Conservation (phyloP, 139 green algal genomes). For the Tetratostichococcus sp. region DNA sequence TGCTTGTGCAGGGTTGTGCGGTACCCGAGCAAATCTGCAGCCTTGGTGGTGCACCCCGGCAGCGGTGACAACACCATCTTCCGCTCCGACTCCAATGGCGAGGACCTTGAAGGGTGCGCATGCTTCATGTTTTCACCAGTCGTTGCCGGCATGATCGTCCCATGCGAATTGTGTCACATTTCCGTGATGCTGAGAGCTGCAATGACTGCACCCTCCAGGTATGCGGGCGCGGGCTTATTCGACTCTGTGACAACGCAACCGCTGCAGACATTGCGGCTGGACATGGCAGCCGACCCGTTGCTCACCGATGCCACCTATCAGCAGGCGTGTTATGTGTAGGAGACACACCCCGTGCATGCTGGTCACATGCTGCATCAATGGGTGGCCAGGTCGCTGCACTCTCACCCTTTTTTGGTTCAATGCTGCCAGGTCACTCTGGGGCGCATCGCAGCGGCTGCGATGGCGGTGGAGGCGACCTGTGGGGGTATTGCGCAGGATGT, state of each 20-base stretch:
- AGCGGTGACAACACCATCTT: constrained; percentile 28
- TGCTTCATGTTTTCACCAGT: background rate
- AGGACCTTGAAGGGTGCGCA: constrained; percentile 45
- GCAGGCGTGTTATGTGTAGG: background rate
- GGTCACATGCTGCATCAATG: too few species aligned
- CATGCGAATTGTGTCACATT: too few species aligned
- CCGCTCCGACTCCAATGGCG: constrained; percentile 52
- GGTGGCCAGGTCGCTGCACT: too few species aligned
- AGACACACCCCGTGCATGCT: too few species aligned
- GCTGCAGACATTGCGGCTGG: background rate
- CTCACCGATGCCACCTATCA: constrained; percentile 13
- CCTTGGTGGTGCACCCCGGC: constrained; percentile 23
- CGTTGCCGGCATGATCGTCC: too few species aligned
- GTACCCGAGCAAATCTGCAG: constrained; percentile 50
- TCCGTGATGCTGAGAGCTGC: too few species aligned
- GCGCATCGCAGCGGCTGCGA: constrained; percentile 3
- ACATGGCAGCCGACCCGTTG: constrained; percentile 8
- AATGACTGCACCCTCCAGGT: constrained; percentile 5
- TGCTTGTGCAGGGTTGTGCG: constrained; percentile 19
- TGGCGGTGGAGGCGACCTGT: constrained; percentile 23
- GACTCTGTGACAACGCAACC: constrained; percentile 19
- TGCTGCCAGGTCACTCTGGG: background rate
- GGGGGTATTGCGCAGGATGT: constrained; percentile 36
- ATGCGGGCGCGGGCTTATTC: constrained; percentile 39
- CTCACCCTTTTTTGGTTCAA: too few species aligned